Evolutionary conservation across 192 early-diverging fungal species (phyloP).

Genomic region (Entomortierella lignicola): DNA sequence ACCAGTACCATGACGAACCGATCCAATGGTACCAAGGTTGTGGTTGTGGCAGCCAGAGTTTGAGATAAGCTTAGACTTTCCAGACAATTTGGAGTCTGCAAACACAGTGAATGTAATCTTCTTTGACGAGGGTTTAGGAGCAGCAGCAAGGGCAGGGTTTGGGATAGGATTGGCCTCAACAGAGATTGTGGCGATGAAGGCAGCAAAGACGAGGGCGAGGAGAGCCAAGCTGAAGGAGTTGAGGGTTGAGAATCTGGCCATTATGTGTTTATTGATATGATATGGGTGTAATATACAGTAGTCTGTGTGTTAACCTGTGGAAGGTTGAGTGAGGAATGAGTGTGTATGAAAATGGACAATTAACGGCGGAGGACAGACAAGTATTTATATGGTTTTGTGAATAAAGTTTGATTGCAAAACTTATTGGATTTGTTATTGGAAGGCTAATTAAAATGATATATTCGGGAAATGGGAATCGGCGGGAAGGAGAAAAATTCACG

Average conservation of each 20-base stretch:
- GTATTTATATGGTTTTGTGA: no score
- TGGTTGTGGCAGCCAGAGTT: slow-evolving; percentile 29
- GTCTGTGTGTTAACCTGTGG: neutral
- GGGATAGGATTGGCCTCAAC: neutral
- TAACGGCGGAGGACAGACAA: no score
- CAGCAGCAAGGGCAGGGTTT: slow-evolving; percentile 3
- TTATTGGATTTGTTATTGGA: no score
- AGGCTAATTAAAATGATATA: no score
- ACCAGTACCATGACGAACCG: slow-evolving; percentile 14
- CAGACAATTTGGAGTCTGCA: neutral
- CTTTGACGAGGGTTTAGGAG: neutral
- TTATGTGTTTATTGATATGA: neutral
- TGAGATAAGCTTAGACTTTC: slow-evolving; percentile 2
- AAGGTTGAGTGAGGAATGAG: slow-evolving; percentile 7
- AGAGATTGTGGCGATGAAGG: slow-evolving; percentile 1
- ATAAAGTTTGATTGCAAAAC: no score
- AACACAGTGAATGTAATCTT: slow-evolving; percentile 17
- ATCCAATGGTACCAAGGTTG: slow-evolving; percentile 10
- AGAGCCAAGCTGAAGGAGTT: slow-evolving; percentile 28
- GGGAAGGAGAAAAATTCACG: no score
- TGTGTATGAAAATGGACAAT: neutral
- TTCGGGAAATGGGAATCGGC: neutral
- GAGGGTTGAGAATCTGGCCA: slow-evolving; percentile 33
- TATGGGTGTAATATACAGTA: neutral
- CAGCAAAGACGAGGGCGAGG: slow-evolving; percentile 14